Conservation (phyloP, 352 stramenopile genomes). For the Pythium periplocum region DNA sequence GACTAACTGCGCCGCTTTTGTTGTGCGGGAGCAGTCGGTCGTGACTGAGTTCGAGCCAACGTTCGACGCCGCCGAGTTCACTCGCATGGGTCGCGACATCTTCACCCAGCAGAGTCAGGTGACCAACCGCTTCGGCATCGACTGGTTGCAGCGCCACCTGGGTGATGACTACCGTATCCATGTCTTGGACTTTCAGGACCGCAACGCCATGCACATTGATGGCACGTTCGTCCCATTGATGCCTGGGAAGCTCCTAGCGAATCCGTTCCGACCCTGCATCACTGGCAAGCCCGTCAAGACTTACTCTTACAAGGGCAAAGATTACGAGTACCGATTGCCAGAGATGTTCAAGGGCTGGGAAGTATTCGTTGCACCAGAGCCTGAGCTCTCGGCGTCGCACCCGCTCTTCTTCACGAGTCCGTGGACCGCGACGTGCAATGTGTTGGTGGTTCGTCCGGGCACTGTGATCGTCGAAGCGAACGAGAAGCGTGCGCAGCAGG, state of each 20-base stretch:
- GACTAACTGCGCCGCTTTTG: too few relatives aligned
- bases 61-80: constrained; percentile 89
- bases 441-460: constrained; percentile 78
- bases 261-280: constrained; percentile 85
- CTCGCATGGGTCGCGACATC: constrained; percentile 86
- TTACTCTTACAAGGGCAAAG: constrained; percentile 86
- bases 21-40: constrained; percentile 36
- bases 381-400: constrained; percentile 70
- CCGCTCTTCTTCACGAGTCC: constrained; percentile 88
- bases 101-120: constrained; percentile 90
- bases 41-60: constrained; percentile 88
- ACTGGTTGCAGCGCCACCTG: constrained; percentile 85
- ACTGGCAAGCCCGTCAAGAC: constrained; percentile 81
- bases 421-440: constrained; percentile 89
- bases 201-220: constrained; percentile 90
- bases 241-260: constrained; percentile 82
- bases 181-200: constrained; percentile 87
- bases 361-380: constrained; percentile 82
- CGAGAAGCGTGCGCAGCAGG: constrained; percentile 72
- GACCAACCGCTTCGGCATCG: constrained; percentile 88
- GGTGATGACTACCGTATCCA: constrained; percentile 85
- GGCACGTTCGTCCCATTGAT: constrained; percentile 86
- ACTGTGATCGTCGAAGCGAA: constrained; percentile 83
- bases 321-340: constrained; percentile 83
- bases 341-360: constrained; percentile 92